Percentiles rank a stretch among this genome's conserved stretches.
Evolutionary conservation across 768 basidiomycete genomes (phyloP).

Genomic region (Artomyces pyxidatus): DNA sequence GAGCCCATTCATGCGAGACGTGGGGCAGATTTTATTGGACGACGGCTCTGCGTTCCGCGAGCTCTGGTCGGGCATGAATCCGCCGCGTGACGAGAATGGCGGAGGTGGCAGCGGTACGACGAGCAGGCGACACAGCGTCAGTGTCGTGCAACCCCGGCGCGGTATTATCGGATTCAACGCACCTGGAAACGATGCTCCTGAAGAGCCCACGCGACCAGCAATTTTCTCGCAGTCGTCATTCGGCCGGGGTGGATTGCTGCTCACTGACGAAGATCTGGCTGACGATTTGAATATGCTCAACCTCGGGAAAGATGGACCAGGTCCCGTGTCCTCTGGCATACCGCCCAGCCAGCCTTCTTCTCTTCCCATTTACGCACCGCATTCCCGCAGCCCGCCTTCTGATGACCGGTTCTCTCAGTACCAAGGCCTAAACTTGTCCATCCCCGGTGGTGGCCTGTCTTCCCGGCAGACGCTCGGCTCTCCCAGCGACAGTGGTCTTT

Average conservation of each 20-base stretch:
- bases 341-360: constrained; percentile 67
- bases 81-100: constrained; percentile 54
- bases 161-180: constrained; percentile 64
- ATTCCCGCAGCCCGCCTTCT: constrained; percentile 54
- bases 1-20: constrained; percentile 80
- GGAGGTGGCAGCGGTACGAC: constrained; percentile 71
- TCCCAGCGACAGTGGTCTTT: constrained; percentile 54
- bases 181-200: constrained; percentile 37
- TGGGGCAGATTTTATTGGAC: constrained; percentile 68
- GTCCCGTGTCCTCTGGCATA: constrained; percentile 33
- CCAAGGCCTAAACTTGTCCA: constrained; percentile 53
- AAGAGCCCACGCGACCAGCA: constrained; percentile 31
- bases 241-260: constrained; percentile 49
- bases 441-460: constrained; percentile 38
- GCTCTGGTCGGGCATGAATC: constrained; percentile 66
- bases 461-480: constrained; percentile 48
- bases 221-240: constrained; percentile 22
- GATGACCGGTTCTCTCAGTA: constrained; percentile 48
- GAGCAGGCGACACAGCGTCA: constrained; percentile 76
- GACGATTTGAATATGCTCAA: constrained; percentile 58
- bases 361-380: constrained; percentile 66
- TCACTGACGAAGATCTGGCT: constrained; percentile 78
- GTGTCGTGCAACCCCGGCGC: constrained; percentile 68
- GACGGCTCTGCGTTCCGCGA: constrained; percentile 67
- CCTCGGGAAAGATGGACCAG: constrained; percentile 38